Evolutionary conservation across 805 yeast species (phyloP).

Genomic region (Hanseniaspora meyeri): DNA sequence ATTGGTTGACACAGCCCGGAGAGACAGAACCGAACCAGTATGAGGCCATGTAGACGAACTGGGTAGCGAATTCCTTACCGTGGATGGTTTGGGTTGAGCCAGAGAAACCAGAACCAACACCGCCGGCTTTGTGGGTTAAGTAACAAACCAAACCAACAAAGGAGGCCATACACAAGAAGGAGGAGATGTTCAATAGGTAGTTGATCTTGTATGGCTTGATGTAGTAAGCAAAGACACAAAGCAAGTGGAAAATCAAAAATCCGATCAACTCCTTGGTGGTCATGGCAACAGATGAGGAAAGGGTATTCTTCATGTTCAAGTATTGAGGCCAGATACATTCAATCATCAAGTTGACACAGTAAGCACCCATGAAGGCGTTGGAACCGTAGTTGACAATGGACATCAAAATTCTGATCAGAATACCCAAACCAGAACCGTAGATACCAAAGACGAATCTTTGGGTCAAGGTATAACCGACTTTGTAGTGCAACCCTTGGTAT

Average conservation of each 20-base stretch:
- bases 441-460: conserved; percentile 39
- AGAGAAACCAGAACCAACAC: conserved; percentile 28
- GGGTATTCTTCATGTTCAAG: conserved; percentile 26
- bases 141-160: conserved; percentile 33
- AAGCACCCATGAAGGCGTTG: conserved; percentile 36
- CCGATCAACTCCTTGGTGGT: conserved; percentile 30
- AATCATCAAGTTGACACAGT: conserved; percentile 30
- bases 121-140: conserved; percentile 26
- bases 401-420: conserved; percentile 32
- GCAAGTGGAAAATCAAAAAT: conserved; percentile 33
- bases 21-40: conserved; percentile 34
- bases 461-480: conserved; percentile 36
- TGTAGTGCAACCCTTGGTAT: conserved; percentile 38
- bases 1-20: conserved; percentile 32
- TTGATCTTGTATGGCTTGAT: conserved; percentile 36
- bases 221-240: conserved; percentile 20
- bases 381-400: conserved; percentile 39
- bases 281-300: conserved; percentile 27
- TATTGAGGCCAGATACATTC: conserved; percentile 33
- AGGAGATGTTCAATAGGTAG: conserved; percentile 27
- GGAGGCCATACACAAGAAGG: conserved; percentile 30
- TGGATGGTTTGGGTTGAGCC: conserved; percentile 23
- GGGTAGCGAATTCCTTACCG: conserved; percentile 32
- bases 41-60: conserved; percentile 33
- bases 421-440: conserved; percentile 33